phyloP scores from a whole-genome alignment of 2,329 filamentous ascomycete genomes.

The Scorias spongiosa region DNA sequence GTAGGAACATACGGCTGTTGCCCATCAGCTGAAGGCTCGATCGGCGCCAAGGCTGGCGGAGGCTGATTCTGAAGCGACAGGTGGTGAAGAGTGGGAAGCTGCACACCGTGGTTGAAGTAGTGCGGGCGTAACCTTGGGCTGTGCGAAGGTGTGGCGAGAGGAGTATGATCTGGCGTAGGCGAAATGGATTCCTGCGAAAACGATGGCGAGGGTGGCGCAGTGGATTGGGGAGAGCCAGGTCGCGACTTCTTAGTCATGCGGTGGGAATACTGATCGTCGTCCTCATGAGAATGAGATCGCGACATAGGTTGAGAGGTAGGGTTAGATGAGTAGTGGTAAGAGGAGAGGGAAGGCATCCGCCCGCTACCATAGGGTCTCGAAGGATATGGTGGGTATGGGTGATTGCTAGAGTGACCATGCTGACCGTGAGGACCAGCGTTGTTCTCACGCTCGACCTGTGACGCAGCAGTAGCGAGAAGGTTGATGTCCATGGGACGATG shows the following conservation, averaged over 20 bases:
- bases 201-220: constrained; percentile 86
- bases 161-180: constrained; percentile 94
- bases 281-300: constrained; percentile 68
- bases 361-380: constrained; percentile 39
- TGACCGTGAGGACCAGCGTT: constrained; percentile 28
- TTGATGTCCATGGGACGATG: constrained; percentile 46
- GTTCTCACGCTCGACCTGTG: constrained; percentile 49
- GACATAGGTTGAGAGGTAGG: constrained; percentile 62
- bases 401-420: constrained; percentile 13
- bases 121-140: constrained; percentile 79
- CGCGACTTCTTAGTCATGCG: constrained; percentile 74
- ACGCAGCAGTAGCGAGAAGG: constrained; percentile 53
- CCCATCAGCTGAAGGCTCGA: constrained; percentile 50
- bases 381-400: constrained; percentile 23
- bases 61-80: constrained; percentile 44
- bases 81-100: constrained; percentile 74
- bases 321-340: constrained; percentile 47
- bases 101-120: constrained; percentile 50
- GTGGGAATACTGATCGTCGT: constrained; percentile 65
- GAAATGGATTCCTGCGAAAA: constrained; percentile 94
- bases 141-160: constrained; percentile 89
- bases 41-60: constrained; percentile 49
- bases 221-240: constrained; percentile 88
- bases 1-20: constrained; percentile 43
- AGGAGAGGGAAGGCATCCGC: constrained; percentile 60